phyloP scores from a whole-genome alignment of 306 rosid species.

The Astragalus glycyphyllos region DNA sequence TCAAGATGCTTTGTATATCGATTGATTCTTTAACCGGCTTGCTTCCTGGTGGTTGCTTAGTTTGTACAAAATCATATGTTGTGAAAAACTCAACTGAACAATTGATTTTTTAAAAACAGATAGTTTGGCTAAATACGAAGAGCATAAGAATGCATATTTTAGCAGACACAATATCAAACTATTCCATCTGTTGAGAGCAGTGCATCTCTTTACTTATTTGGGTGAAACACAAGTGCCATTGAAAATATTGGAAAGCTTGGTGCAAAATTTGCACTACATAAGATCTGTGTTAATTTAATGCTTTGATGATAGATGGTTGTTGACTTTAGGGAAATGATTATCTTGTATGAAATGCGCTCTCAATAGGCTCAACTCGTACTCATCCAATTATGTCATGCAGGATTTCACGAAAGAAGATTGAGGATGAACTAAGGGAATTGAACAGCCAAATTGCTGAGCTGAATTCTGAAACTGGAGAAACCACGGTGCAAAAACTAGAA shows the following conservation, averaged over 20 bases:
- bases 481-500: conserved; percentile 82
- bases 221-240: conserved; percentile 2
- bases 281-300: conserved; percentile 1
- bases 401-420: conserved; percentile 67
- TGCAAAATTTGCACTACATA: background rate
- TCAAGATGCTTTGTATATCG: conserved; percentile 26
- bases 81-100: conserved; percentile 5
- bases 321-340: conserved; percentile 11
- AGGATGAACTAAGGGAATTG: conserved; percentile 76
- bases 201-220: background rate
- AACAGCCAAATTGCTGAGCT: conserved; percentile 66
- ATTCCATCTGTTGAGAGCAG: background rate
- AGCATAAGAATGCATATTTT: background rate
- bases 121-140: background rate
- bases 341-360: conserved; percentile 5
- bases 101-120: background rate
- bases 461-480: conserved; percentile 80
- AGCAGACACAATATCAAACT: background rate
- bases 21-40: conserved; percentile 8
- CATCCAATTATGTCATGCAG: conserved; percentile 52
- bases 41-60: conserved; percentile 10
- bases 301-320: background rate
- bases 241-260: background rate
- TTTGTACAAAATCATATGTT: conserved; percentile 5
- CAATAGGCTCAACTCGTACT: conserved; percentile 19